Evolutionary conservation across 129 eudicot species (phyloP).

Genomic region (Ambrosia trifida): DNA sequence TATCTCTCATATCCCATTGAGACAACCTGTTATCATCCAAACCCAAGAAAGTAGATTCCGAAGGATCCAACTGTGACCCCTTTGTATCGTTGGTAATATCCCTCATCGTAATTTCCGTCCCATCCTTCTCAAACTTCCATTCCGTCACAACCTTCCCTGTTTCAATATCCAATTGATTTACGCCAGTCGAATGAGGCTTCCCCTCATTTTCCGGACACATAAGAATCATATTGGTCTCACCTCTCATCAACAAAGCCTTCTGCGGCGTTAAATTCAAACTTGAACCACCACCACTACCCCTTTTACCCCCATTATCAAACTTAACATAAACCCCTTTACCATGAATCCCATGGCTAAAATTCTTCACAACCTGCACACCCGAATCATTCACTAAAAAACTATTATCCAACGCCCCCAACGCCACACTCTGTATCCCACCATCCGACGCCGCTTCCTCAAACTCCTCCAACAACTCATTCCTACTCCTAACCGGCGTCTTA

Average conservation of each 20-base stretch:
- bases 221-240: conserved; percentile 91
- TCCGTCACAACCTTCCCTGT: conserved; percentile 88
- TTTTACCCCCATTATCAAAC: conserved; percentile 52
- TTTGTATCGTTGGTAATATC: conserved; percentile 84
- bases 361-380: conserved; percentile 98
- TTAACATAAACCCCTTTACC: conserved; percentile 94
- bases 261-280: conserved; percentile 50
- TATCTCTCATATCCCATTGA: conserved; percentile 98
- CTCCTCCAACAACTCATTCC: conserved; percentile 72
- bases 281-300: conserved; percentile 18
- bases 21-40: conserved; percentile 83
- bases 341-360: conserved; percentile 92
- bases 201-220: conserved; percentile 80
- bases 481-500: conserved; percentile 39
- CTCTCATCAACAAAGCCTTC: conserved; percentile 88
- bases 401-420: conserved; percentile 90
- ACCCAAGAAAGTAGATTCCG: conserved; percentile 85
- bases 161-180: conserved; percentile 88
- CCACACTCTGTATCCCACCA: conserved; percentile 86
- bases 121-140: conserved; percentile 95
- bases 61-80: conserved; percentile 89
- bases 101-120: conserved; percentile 81
- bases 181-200: conserved; percentile 68
- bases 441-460: conserved; percentile 78
- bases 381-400: conserved; percentile 75